These are phyloP conservation scores for Pichia sp. DNA, from an alignment of 1,139 yeast species.

Conservation along the genomic window DNA sequence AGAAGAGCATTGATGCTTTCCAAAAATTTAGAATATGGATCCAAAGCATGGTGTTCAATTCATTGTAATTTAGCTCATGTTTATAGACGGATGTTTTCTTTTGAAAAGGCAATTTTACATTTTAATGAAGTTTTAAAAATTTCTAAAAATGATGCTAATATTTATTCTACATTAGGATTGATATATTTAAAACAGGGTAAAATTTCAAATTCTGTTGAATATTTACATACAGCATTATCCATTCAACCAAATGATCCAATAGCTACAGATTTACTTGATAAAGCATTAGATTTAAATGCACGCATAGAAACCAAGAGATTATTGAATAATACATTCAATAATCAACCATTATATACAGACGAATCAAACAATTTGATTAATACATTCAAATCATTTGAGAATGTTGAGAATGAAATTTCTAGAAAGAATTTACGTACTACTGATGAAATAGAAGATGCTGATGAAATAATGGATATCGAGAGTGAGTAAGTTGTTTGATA, in stretches of 20 bases:
- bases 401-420: too few species aligned
- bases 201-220: slow-evolving; percentile 60
- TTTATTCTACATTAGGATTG: slow-evolving; percentile 79
- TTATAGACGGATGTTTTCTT: slow-evolving; percentile 60
- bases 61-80: slow-evolving; percentile 91
- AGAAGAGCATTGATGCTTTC: slow-evolving; percentile 70
- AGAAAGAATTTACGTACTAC: not conserved
- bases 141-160: slow-evolving; percentile 66
- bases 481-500: slow-evolving; percentile 35
- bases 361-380: too few species aligned
- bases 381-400: not conserved
- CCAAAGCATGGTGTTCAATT: slow-evolving; percentile 80
- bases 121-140: slow-evolving; percentile 71
- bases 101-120: slow-evolving; percentile 62
- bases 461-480: slow-evolving; percentile 53
- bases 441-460: slow-evolving; percentile 53
- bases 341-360: not conserved
- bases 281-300: slow-evolving; percentile 71
- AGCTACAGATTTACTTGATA: slow-evolving; percentile 69
- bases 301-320: slow-evolving; percentile 29
- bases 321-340: slow-evolving; percentile 21
- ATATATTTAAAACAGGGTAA: slow-evolving; percentile 68
- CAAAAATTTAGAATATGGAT: slow-evolving; percentile 63
- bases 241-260: slow-evolving; percentile 76
- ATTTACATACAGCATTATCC: slow-evolving; percentile 76